phyloP scores from a whole-genome alignment of 345 rosid genomes.

The Firmiana major region DNA sequence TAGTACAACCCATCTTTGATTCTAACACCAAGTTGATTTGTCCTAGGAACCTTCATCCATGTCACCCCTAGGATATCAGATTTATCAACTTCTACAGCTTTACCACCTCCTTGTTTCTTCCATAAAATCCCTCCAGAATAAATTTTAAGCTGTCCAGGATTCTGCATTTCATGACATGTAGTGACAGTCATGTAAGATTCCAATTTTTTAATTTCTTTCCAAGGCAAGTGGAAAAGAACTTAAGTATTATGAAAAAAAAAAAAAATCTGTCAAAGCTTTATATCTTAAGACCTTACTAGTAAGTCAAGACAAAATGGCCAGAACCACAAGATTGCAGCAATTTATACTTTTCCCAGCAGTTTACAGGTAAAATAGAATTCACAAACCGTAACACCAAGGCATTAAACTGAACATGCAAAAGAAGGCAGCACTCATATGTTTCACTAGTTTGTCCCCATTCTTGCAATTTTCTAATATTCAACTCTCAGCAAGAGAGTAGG shows the following conservation, averaged over 20 bases:
- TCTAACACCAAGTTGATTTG: slow-evolving; percentile 77
- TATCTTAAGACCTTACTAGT: too few species aligned
- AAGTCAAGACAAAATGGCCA: too few species aligned
- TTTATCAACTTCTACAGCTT: slow-evolving; percentile 89
- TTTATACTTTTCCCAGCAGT: too few species aligned
- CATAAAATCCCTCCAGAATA: slow-evolving; percentile 73
- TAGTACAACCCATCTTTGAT: slow-evolving; percentile 76
- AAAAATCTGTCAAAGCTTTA: not conserved
- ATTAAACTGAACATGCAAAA: not conserved
- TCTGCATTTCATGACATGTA: slow-evolving; percentile 42
- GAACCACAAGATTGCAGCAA: too few species aligned
- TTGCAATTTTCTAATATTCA: not conserved
- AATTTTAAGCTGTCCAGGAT: slow-evolving; percentile 78
- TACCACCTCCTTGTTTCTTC: slow-evolving; percentile 99
- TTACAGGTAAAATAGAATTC: not conserved
- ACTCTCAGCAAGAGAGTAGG: not conserved
- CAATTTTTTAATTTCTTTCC: not conserved
- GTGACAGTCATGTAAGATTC: not conserved
- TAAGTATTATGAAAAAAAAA: not conserved
- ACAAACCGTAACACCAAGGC: not conserved
- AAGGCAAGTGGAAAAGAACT: not conserved
- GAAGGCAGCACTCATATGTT: not conserved
- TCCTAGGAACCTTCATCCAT: slow-evolving; percentile 90
- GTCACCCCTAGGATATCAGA: slow-evolving; percentile 63
- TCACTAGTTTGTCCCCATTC: not conserved